phyloP scores from a whole-genome alignment of 1,284 basidiomycete genomes.

The Sporisorium sorghi region DNA sequence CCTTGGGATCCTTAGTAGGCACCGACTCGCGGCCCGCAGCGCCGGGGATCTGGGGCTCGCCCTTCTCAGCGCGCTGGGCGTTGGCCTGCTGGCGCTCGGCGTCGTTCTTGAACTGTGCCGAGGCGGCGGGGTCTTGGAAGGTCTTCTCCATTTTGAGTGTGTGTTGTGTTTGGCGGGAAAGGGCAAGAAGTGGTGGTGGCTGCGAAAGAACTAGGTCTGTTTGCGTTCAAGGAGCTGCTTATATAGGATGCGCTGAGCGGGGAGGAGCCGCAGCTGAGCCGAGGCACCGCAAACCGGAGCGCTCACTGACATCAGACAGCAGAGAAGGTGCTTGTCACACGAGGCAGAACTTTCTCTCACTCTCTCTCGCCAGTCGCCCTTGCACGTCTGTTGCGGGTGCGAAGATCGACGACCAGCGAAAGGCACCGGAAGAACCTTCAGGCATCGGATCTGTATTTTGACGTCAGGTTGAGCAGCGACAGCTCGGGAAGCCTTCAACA shows the following conservation, averaged over 20 bases:
- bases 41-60: slow-evolving; percentile 51
- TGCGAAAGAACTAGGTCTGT: not conserved
- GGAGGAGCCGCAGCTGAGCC: not conserved
- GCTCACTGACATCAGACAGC: slow-evolving; percentile 31
- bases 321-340: not conserved
- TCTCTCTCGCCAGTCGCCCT: not conserved
- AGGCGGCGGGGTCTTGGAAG: slow-evolving; percentile 42
- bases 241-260: not conserved
- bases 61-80: slow-evolving; percentile 39
- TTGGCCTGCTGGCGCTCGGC: slow-evolving; percentile 49
- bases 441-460: not conserved
- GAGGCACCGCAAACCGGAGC: slow-evolving; percentile 6
- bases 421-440: not conserved
- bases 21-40: slow-evolving; percentile 50
- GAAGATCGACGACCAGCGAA: not conserved
- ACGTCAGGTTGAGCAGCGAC: not conserved
- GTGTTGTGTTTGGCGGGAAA: not conserved
- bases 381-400: not conserved
- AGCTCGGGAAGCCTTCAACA: not conserved
- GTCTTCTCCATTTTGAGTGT: slow-evolving; percentile 47
- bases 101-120: slow-evolving; percentile 24
- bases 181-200: not conserved
- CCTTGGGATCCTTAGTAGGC: slow-evolving; percentile 49
- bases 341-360: not conserved
- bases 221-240: not conserved